phyloP scores from a whole-genome alignment of 345 rosid species.

The Cochlearia excelsa region DNA sequence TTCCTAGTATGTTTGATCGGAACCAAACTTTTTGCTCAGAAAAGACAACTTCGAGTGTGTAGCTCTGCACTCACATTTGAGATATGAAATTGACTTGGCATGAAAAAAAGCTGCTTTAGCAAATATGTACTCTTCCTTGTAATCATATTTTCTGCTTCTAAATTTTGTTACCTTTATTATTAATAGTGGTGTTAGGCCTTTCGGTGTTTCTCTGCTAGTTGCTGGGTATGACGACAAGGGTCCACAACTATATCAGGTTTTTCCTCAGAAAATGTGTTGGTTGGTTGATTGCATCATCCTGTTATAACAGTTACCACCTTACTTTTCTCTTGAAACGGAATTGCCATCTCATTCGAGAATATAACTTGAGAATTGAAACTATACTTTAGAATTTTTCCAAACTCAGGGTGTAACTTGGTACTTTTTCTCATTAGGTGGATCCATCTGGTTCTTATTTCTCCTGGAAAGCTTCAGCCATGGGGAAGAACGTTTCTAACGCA shows the following conservation, averaged over 20 bases:
- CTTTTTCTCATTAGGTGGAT: slow-evolving; percentile 56
- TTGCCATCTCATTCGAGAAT: not conserved
- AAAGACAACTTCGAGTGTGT: not conserved
- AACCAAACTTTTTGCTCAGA: not conserved
- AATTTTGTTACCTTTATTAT: slow-evolving; percentile 13
- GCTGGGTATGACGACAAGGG: slow-evolving; percentile 96
- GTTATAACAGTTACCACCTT: slow-evolving; percentile 1
- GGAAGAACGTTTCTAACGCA: slow-evolving; percentile 97
- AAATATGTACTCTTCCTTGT: not conserved
- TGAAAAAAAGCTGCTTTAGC: not conserved
- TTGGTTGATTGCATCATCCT: slow-evolving; percentile 8
- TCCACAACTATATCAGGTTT: slow-evolving; percentile 88
- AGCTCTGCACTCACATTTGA: slow-evolving; percentile 2
- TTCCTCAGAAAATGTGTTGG: not conserved
- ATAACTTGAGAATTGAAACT: not conserved
- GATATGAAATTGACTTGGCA: slow-evolving; percentile 3
- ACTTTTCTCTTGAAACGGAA: too few species aligned
- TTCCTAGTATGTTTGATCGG: slow-evolving; percentile 9
- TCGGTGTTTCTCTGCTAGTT: slow-evolving; percentile 87
- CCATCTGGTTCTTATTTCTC: slow-evolving; percentile 99
- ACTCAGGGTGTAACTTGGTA: not conserved
- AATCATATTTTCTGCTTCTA: slow-evolving; percentile 4
- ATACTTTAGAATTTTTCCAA: not conserved
- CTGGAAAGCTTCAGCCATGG: slow-evolving; percentile 99
- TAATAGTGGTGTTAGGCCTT: slow-evolving; percentile 89